These are phyloP conservation scores for Plenodomus tracheiphilus DNA, from an alignment of 2,329 filamentous ascomycete species.

Conservation along the genomic window DNA sequence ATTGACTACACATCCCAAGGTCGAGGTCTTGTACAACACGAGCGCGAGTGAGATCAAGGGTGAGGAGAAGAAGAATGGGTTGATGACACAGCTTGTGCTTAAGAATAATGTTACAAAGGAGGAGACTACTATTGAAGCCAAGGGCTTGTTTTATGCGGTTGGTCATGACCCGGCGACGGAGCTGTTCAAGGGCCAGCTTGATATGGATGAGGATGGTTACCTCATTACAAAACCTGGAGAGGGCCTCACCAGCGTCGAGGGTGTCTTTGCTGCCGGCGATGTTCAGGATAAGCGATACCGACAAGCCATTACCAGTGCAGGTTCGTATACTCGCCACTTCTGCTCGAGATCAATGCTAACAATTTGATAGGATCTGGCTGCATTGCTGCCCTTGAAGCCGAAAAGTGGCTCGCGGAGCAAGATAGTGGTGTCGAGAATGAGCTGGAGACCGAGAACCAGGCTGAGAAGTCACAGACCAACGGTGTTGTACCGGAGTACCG, in stretches of 20 bases:
- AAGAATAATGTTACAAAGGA: slow-evolving; percentile 76
- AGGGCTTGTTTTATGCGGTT: slow-evolving; percentile 94
- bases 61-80: slow-evolving; percentile 69
- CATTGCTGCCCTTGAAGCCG: slow-evolving; percentile 92
- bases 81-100: slow-evolving; percentile 87
- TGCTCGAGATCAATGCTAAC: background rate
- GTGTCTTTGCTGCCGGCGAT: slow-evolving; percentile 95
- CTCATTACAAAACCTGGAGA: slow-evolving; percentile 87
- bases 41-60: slow-evolving; percentile 83
- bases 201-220: slow-evolving; percentile 89
- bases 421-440: slow-evolving; percentile 60
- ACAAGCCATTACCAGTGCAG: slow-evolving; percentile 96
- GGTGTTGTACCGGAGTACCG: slow-evolving; percentile 64
- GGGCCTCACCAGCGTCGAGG: slow-evolving; percentile 82
- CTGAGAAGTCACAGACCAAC: slow-evolving; percentile 55
- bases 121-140: slow-evolving; percentile 83
- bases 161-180: slow-evolving; percentile 91
- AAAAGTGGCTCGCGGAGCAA: slow-evolving; percentile 84
- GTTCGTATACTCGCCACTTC: slow-evolving; percentile 37
- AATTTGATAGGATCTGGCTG: slow-evolving; percentile 66
- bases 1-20: slow-evolving; percentile 80
- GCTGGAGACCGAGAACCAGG: slow-evolving; percentile 54
- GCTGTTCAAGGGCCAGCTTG: slow-evolving; percentile 88
- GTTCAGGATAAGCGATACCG: slow-evolving; percentile 98
- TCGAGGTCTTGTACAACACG: slow-evolving; percentile 85